Base-by-base conservation (phyloP, 371 early-diverging fungal species). In the Apophysomyces sp. region DNA sequence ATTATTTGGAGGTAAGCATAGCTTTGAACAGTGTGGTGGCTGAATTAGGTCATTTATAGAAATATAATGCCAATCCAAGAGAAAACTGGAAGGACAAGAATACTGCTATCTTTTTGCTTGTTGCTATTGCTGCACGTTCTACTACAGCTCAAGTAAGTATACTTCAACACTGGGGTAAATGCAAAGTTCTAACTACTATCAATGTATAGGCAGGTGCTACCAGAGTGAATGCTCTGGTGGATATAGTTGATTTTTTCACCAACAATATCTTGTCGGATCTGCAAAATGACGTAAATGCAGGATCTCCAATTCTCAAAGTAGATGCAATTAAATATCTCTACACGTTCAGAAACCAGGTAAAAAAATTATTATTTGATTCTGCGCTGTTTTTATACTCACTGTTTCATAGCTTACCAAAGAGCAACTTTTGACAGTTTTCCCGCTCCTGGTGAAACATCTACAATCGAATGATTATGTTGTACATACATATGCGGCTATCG, bases 71-170 rank as follows among this genome's bases (percentile, higher is more conserved):
- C 15, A 87, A 94, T 62, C 89, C 86, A 2, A 73, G 69, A 12
- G 71, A 54, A n/a, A 87, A 96, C 72, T 98, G 99, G 99, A 93
- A 92, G 68, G 87, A 92, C 44, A 98, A 99, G 76, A 97, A 99
- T 66, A 91, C 94, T 0, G 98, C 99, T 32, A 82, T 97, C 34
- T 96, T 92, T 65, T 76, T 98, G 70, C 82, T 96, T 32, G 94
- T 92, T 4, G 87, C 98, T 16, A 89, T 98, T 54, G 89, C 94
- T 21, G 85, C 91, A 12, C 88, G 87, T 39, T 80, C 84, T 32
- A 70, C 78, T 3, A 84, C 84, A 8, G 69, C 82, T 3, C 83
- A 83, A 65, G 87, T 85, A 68, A 31, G 62, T 44, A 49, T 21
- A 44, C 2, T 18, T 18, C 4, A 6, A 44, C 9, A 16, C 2